Conservation (phyloP, 139 green algal species). For the Marvania coccoides region DNA sequence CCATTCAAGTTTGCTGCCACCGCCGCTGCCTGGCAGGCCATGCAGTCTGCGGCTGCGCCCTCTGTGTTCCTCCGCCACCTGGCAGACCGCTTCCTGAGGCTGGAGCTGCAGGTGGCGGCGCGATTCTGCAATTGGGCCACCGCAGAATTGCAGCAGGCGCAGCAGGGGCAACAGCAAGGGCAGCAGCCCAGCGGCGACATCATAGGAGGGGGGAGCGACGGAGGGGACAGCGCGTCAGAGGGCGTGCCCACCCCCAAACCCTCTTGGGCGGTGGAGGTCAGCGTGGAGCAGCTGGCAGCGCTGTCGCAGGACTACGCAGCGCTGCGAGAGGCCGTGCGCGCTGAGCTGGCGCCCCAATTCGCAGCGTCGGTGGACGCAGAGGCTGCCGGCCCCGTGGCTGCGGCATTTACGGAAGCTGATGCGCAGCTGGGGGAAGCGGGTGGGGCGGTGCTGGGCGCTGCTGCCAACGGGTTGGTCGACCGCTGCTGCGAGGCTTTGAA, state of each 20-base stretch:
- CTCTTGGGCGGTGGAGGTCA: slow-evolving; percentile 9
- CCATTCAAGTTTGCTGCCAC: background rate
- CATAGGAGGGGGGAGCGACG: background rate
- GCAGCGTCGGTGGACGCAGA: background rate
- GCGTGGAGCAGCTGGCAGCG: slow-evolving; percentile 17
- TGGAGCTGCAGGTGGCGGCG: slow-evolving; percentile 71
- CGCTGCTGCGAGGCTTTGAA: slow-evolving; percentile 21
- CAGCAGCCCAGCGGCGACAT: background rate
- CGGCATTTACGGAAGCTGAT: background rate
- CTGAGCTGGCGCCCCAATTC: too few species aligned
- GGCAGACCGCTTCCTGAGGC: slow-evolving; percentile 70
- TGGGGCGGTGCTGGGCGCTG: slow-evolving; percentile 1
- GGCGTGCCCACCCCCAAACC: too few species aligned
- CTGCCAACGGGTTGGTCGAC: slow-evolving; percentile 16
- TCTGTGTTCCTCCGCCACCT: slow-evolving; percentile 65
- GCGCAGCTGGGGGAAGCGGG: background rate
- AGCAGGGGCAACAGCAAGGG: background rate
- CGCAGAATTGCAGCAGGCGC: slow-evolving; percentile 1
- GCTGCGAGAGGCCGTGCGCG: background rate
- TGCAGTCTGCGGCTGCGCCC: slow-evolving; percentile 7
- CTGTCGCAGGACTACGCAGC: slow-evolving; percentile 16
- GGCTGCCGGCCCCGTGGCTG: background rate
- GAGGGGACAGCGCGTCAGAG: background rate
- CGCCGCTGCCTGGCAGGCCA: slow-evolving; percentile 8
- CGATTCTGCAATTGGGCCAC: slow-evolving; percentile 64